These are phyloP conservation scores for Hyaloscypha bicolor DNA, from an alignment of 495 filamentous ascomycete genomes.

Conservation along the genomic window DNA sequence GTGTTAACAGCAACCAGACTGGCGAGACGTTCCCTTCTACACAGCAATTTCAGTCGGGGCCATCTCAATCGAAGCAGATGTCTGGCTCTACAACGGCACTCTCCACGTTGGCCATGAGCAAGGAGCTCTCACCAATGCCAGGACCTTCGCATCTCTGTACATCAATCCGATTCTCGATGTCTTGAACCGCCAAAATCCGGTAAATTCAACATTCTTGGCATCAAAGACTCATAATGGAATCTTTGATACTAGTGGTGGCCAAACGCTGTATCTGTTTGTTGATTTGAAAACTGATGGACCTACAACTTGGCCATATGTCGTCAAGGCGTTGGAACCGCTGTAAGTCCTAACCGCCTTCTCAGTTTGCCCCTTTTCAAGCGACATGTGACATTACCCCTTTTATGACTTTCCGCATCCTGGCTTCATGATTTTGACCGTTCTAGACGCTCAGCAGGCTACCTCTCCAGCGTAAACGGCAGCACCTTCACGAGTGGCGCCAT, in stretches of 20 bases:
- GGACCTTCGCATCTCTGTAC: slow-evolving; percentile 65
- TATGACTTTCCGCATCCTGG: neutral
- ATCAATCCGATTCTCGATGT: slow-evolving; percentile 62
- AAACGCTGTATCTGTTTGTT: slow-evolving; percentile 62
- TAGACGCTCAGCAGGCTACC: slow-evolving; percentile 39
- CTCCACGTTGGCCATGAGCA: slow-evolving; percentile 61
- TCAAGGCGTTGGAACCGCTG: slow-evolving; percentile 66
- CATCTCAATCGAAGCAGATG: slow-evolving; percentile 81
- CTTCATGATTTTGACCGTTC: neutral
- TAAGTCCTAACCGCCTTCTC: slow-evolving; percentile 35
- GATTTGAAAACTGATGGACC: slow-evolving; percentile 65
- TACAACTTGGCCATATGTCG: slow-evolving; percentile 54
- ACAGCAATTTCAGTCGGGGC: slow-evolving; percentile 65
- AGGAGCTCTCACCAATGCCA: slow-evolving; percentile 48
- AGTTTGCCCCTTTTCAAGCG: neutral
- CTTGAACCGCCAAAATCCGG: slow-evolving; percentile 52
- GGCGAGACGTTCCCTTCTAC: slow-evolving; percentile 68
- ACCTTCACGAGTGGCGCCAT: slow-evolving; percentile 53
- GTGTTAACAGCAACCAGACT: slow-evolving; percentile 37
- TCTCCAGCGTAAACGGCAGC: slow-evolving; percentile 44
- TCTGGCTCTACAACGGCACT: slow-evolving; percentile 74
- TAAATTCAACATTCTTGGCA: slow-evolving; percentile 39
- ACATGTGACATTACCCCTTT: neutral
- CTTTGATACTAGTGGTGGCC: slow-evolving; percentile 58
- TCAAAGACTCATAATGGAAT: slow-evolving; percentile 52